Base-by-base conservation (phyloP, 1,284 basidiomycete species). In the Boletus nobilissimus region DNA sequence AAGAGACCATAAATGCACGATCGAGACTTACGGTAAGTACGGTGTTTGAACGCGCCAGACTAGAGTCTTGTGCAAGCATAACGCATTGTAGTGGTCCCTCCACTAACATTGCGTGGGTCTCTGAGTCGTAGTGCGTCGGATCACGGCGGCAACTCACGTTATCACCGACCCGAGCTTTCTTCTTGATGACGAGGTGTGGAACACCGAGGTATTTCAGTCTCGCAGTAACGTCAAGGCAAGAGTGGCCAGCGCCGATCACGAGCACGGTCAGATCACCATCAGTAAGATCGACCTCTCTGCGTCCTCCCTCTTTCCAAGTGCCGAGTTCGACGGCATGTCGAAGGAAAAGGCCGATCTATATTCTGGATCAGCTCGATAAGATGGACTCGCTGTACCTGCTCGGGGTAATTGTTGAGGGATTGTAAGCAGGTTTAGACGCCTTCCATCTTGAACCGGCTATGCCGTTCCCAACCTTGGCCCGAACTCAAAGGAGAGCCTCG, bases 391-490 rank as follows among this genome's bases (percentile, higher is more conserved):
- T 39, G 32, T 40, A 85, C 83, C 77, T 82, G 68, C 40, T 90
- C 90, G 0, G 89, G 88, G 79, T 87, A 86, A 36, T 85, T 90
- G 62, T 89, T 85, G 65, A 92, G 85, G 29, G 86, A 87, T 60
- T 91, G 89, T 43, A 92, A 85, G 74, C 88, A 87, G 0, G 91
- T n/a, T n/a, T n/a, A n/a, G n/a, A n/a, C n/a, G 80, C 85, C 75
- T 84, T 87, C 84, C 85, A 84, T 5, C 51, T 75, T 8, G 63
- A 46, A 46, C 76, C 78, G 13, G 63, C 82, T 0, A 76, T 78
- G 29, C 84, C 83, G 54, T 76, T 84, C 4, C 83, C 83, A n/a
- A n/a, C n/a, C n/a, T n/a, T n/a, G n/a, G n/a, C n/a, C n/a, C n/a
- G n/a, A 24, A 73, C 67, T 78, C 77, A 32, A 84, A 85, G n/a